Base-by-base conservation (phyloP, 2,329 filamentous ascomycete species). In the Monilinia polystroma region DNA sequence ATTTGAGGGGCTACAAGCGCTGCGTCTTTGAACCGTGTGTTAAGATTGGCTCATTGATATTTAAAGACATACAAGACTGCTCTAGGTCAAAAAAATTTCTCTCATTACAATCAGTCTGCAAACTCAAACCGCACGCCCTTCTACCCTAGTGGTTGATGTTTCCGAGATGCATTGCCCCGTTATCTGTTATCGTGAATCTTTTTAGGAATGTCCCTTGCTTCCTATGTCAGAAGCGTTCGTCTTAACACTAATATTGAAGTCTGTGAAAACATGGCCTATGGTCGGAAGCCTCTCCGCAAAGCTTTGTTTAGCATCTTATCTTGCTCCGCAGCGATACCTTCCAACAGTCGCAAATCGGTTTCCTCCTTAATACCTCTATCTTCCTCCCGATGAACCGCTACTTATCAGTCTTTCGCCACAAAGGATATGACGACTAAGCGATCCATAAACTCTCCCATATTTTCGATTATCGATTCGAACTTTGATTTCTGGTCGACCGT, bases 1-100 rank as follows among this genome's bases (percentile, higher is more conserved):
- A n/a, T 67, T 67, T 29, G 60, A 67, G 23, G 35, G 66, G 14
- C 35, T 66, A 23, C 35, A 26, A 20, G 23, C 45, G 18, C 49
- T 66, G 20, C 51, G 43, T 8, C 3, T 18, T 11, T 58, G 38
- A 57, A 14, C 12, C 10, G 16, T 60, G 5, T 35, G 29, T 53
- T 43, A 20, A 5, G 32, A 26, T 4, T 20, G 16, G 11, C n/a
- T 29, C 4, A 51, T 60, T n/a, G n/a, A 20, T 12, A 52, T 43
- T 10, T 12, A 32, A 20, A 20, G 11, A n/a, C 45, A 43, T 43
- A 55, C 47, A 14, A 41, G 14, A 43, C 5, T 32, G 26, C 20
- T 54, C 16, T 26, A 11, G 10, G 43, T 12, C 35, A 35, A 45
- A 23, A 35, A 45, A 23, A 3, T 16, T 43, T 4, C 20, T 60